Evolutionary conservation across 192 early-diverging fungal species (phyloP).

Genomic region (Podila horticola): DNA sequence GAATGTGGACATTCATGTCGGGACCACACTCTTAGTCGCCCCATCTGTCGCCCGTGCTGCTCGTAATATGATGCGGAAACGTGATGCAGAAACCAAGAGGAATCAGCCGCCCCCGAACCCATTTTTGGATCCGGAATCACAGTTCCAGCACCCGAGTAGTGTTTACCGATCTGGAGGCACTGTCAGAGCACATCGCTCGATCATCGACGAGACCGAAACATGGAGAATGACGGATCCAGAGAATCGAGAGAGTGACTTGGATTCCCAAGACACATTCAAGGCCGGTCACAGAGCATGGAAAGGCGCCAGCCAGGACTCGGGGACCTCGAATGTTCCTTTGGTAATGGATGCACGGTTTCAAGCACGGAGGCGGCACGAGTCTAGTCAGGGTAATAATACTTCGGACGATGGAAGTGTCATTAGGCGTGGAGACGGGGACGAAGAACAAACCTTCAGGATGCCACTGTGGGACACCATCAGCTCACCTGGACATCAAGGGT

Average conservation of each 20-base stretch:
- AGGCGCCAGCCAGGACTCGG: not conserved
- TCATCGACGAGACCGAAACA: constrained; percentile 7
- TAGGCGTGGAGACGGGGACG: not conserved
- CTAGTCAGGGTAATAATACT: not conserved
- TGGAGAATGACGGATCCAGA: constrained; percentile 31
- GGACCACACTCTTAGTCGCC: constrained; percentile 35
- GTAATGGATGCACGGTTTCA: not conserved
- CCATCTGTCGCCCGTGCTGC: constrained; percentile 45
- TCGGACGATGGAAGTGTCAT: not conserved
- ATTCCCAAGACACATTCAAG: constrained; percentile 37
- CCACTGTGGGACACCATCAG: constrained; percentile 51
- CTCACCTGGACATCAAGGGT: constrained; percentile 34
- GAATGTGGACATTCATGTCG: constrained; percentile 48
- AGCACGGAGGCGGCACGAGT: not conserved
- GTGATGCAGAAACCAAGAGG: constrained; percentile 7
- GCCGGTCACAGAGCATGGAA: not conserved
- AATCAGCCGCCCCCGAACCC: constrained; percentile 2
- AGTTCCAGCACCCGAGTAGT: not conserved
- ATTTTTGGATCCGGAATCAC: not conserved
- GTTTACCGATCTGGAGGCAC: not conserved
- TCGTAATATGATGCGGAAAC: constrained; percentile 41
- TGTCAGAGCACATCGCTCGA: too few relatives aligned
- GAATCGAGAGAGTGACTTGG: not conserved
- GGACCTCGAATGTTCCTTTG: not conserved
- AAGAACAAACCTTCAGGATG: constrained; percentile 28